Evolutionary conservation across 2,329 filamentous ascomycete genomes (phyloP), one percentile per base, ranked within the genome.

Genomic region (Colletotrichum chlorophyti): DNA sequence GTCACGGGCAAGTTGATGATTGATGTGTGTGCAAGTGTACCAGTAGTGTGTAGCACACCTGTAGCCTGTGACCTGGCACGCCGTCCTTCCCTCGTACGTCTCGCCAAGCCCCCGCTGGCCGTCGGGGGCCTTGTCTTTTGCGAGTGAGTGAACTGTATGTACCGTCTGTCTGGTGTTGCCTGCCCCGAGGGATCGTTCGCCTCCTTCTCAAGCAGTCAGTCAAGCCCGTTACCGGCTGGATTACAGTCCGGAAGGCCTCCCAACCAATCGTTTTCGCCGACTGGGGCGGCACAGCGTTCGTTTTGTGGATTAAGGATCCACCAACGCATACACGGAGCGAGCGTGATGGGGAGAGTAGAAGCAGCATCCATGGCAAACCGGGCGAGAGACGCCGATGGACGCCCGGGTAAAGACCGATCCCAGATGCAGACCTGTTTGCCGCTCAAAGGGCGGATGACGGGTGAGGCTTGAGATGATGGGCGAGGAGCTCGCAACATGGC

Each of bases 341-440:
- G 53, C 19, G 19, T 53, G 53, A 29, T 21, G 24, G 34, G 27
- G 45, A 48, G 52, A n/a, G 31, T 23, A 15, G 34, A 38, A 40
- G 34, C 8, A 23, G 15, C 17, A 29, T 31, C 23, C 40, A 14
- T 15, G 15, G 15, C n/a, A n/a, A n/a, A 26, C n/a, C 41, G 41
- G 32, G 53, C 6, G 19, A 52, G 21, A 24, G 24, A 41, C 40
- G 46, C 53, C 47, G 53, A 57, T 45, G 12, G 47, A 52, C 48
- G 53, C 47, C 40, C 53, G 48, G 53, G 32, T 53, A 41, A 52
- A 46, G 32, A 26, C 53, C 53, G 41, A 29, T 12, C 26, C 19
- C 24, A n/a, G 49, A 45, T 26, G n/a, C n/a, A n/a, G n/a, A n/a
- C n/a, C 23, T 35, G 29, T 21, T 9, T 8, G 26, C n/a, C 31